Conservation (phyloP, 176 grass and related monocot genomes). For the barley (Hordeum vulgare) region MorexV3_pseudomolecules_assembly NC_058524.1:539021752-539022251, state of each 20-base stretch:
- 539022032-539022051: not conserved
- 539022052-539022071: not conserved
- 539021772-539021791: constrained; percentile 98
- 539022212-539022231: constrained; percentile 7
- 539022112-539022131: constrained; percentile 95
- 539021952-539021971: constrained; percentile 72
- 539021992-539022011: not conserved
- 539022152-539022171: constrained; percentile 79
- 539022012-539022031: not conserved
- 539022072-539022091: not conserved
- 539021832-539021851: not conserved
- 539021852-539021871: constrained; percentile 14
- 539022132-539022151: constrained; percentile 92
- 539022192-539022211: not conserved
- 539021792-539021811: constrained; percentile 95
- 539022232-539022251: constrained; percentile 14
- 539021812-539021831: constrained; percentile 91
- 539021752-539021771: constrained; percentile 85
- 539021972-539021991: not conserved
- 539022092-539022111: constrained; percentile 51
- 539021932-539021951: constrained; percentile 93
- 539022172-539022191: constrained; percentile 93
- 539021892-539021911: constrained; percentile 81
- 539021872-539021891: constrained; percentile 47
- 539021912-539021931: constrained; percentile 95